A percentile compares a stretch with the other conserved stretches of the same genome.
Conservation (phyloP, 495 filamentous ascomycete genomes). For the Podospora appendiculata region DNA sequence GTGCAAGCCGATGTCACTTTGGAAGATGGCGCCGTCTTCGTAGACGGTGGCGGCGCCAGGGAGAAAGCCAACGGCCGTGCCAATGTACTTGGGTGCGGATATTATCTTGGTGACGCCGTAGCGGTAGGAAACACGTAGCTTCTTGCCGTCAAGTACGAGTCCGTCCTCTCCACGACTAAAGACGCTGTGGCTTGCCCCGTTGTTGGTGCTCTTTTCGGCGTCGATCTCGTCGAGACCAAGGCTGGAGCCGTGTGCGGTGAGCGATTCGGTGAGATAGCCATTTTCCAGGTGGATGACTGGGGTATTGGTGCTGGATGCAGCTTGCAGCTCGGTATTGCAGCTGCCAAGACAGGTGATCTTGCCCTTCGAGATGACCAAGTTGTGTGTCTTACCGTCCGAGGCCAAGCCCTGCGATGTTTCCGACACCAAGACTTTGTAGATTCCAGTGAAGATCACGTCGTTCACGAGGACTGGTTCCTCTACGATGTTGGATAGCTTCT, state of each 20-base stretch:
- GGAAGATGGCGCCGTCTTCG: constrained; percentile 28
- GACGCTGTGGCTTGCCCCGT: constrained; percentile 25
- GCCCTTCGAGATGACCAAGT: constrained; percentile 37
- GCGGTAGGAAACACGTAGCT: constrained; percentile 30
- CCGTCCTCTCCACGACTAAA: constrained; percentile 42
- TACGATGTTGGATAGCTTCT: constrained; percentile 18
- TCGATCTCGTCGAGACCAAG: constrained; percentile 53
- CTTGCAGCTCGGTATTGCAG: constrained; percentile 29
- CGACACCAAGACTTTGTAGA: constrained; percentile 33
- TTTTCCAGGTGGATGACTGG: constrained; percentile 41
- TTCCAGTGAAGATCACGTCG: constrained; percentile 41
- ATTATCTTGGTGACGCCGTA: constrained; percentile 42
- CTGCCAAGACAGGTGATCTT: constrained; percentile 41
- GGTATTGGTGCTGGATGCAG: constrained; percentile 16
- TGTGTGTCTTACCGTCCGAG: constrained; percentile 14
- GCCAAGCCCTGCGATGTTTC: background rate
- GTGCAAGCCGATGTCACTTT: constrained; percentile 34
- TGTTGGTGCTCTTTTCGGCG: constrained; percentile 40
- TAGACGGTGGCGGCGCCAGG: constrained; percentile 28
- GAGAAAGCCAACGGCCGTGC: constrained; percentile 38
- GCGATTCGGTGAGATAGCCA: constrained; percentile 47
- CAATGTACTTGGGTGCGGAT: constrained; percentile 29
- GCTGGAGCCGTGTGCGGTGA: constrained; percentile 44
- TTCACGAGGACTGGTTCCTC: constrained; percentile 25
- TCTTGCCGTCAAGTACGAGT: constrained; percentile 35